Percentiles rank a stretch among this genome's conserved stretches.
Conservation (phyloP, 2,329 filamentous ascomycete species). For the Didymella lethalis region DNA sequence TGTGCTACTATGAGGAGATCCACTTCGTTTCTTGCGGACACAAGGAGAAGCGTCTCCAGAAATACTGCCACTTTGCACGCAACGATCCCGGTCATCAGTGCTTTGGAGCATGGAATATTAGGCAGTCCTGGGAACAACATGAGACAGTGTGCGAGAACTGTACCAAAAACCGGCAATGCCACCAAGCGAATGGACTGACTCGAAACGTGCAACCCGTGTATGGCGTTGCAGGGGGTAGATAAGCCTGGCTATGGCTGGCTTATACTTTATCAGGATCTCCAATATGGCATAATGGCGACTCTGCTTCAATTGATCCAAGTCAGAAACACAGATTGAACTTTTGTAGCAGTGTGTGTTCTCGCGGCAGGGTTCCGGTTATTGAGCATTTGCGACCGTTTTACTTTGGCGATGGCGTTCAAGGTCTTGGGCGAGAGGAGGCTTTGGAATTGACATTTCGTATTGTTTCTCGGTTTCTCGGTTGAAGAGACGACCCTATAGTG, state of each 20-base stretch:
- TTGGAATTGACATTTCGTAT: neutral
- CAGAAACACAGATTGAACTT: neutral
- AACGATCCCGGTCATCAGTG: constrained; percentile 76
- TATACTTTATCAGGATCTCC: neutral
- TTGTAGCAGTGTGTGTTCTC: neutral
- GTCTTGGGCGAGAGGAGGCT: neutral
- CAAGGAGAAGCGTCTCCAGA: constrained; percentile 65
- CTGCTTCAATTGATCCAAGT: neutral
- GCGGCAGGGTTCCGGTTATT: neutral
- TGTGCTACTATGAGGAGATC: constrained; percentile 78
- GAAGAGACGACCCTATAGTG: neutral
- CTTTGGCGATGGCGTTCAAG: neutral
- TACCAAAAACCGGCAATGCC: constrained; percentile 11
- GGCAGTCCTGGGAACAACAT: constrained; percentile 63
- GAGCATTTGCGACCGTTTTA: neutral
- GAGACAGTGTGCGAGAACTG: constrained; percentile 43
- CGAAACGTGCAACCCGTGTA: neutral
- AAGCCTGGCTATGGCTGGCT: neutral
- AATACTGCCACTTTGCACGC: constrained; percentile 77
- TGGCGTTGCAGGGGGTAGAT: constrained; percentile 3
- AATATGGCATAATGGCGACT: neutral
- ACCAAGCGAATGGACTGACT: neutral
- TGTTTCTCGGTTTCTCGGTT: neutral
- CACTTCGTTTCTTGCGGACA: constrained; percentile 69
- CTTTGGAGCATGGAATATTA: constrained; percentile 70